These are phyloP conservation scores for Botrytis sinoallii DNA, from an alignment of 2,329 filamentous ascomycete species.

Conservation along the genomic window DNA sequence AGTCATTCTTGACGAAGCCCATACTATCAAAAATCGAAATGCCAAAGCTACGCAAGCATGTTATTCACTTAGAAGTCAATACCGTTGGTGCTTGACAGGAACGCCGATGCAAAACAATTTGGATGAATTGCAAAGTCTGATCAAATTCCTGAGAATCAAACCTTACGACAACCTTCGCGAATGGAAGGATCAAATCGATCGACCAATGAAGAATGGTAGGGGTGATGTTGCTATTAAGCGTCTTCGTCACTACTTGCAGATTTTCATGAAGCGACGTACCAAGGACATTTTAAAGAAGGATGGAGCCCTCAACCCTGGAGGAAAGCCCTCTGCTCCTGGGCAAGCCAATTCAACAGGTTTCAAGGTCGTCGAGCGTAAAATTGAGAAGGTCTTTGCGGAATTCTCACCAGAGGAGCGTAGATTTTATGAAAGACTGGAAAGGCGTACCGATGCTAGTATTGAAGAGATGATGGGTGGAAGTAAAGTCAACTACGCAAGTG, in stretches of 20 bases:
- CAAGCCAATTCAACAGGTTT: slow-evolving; percentile 62
- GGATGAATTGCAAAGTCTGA: slow-evolving; percentile 89
- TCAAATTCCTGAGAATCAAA: slow-evolving; percentile 87
- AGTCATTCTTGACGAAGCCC: slow-evolving; percentile 91
- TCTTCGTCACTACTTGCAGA: slow-evolving; percentile 78
- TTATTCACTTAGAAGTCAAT: slow-evolving; percentile 79
- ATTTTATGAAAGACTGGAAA: slow-evolving; percentile 83
- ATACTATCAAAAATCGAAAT: slow-evolving; percentile 97
- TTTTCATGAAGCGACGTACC: slow-evolving; percentile 98
- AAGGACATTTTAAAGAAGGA: slow-evolving; percentile 94
- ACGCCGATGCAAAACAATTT: slow-evolving; percentile 99
- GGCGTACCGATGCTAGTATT: slow-evolving; percentile 80
- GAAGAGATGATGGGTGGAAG: slow-evolving; percentile 81
- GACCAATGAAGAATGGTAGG: slow-evolving; percentile 83
- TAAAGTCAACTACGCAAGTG: slow-evolving; percentile 86
- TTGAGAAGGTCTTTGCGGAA: slow-evolving; percentile 73
- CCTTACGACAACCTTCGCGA: slow-evolving; percentile 82
- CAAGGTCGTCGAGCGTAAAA: slow-evolving; percentile 86
- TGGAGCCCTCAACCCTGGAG: slow-evolving; percentile 74
- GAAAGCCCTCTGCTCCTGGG: slow-evolving; percentile 52
- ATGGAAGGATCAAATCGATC: slow-evolving; percentile 90
- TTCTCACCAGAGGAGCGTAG: slow-evolving; percentile 76
- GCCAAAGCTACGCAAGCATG: slow-evolving; percentile 93
- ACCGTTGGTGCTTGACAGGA: slow-evolving; percentile 93
- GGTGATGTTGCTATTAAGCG: slow-evolving; percentile 86